Conservation (phyloP, 208 protist species). For the Acanthamoeba lenticulata region DNA sequence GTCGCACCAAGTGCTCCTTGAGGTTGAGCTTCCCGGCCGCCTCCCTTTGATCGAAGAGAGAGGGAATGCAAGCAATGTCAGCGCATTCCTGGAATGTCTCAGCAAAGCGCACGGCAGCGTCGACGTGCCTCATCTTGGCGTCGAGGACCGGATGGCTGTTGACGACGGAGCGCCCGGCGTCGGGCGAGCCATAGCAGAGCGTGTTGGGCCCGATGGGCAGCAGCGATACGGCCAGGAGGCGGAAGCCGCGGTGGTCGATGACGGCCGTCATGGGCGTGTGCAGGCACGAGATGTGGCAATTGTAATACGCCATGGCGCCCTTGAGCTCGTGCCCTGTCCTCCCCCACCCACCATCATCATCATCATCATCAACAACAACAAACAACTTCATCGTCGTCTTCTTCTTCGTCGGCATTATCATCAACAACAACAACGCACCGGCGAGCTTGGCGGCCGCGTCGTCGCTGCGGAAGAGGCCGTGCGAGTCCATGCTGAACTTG, state of each 20-base stretch:
- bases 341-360: too few relatives aligned
- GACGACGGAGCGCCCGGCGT: not conserved
- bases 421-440: not conserved
- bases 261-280: conserved; percentile 38
- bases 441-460: conserved; percentile 2
- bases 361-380: not conserved
- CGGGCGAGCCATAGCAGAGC: not conserved
- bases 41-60: not conserved
- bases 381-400: not conserved
- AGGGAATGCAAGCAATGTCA: not conserved
- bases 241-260: conserved; percentile 7
- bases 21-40: conserved; percentile 46
- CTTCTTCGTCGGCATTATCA: not conserved
- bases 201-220: not conserved
- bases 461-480: not conserved
- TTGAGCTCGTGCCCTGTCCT: conserved; percentile 33
- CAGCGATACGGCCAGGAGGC: conserved; percentile 6
- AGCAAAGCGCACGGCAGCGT: too few relatives aligned
- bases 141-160: not conserved
- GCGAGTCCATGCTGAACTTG: conserved; percentile 19
- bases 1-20: conserved; percentile 25
- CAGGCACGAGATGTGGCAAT: conserved; percentile 14
- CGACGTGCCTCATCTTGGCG: conserved; percentile 14
- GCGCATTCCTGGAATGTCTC: too few relatives aligned
- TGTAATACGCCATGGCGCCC: conserved; percentile 42